Base-by-base conservation (phyloP, 768 basidiomycete genomes). In the Auricularia sp. region DNA sequence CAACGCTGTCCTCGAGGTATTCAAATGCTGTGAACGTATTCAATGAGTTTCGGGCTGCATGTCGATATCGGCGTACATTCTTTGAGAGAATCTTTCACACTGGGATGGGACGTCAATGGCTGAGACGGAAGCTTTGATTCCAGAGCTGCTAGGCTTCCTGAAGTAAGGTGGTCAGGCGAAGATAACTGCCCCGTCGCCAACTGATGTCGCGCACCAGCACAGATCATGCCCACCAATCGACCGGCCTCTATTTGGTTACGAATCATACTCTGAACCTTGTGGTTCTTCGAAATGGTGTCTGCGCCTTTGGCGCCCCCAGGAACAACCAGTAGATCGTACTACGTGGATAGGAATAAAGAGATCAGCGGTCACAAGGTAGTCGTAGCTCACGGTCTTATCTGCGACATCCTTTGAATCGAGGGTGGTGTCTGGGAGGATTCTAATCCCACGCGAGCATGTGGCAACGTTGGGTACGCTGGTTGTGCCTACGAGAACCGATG, bases 261-360 rank as follows among this genome's bases (percentile, higher is more conserved):
- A 13, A 92, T 81, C 10, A 91, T 78, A 0, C 79, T 76, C 71
- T 92, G 88, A 1, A 92, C 87, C 2, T 74, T 76, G 21, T 75
- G 69, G 63, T 80, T 84, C 36, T 77, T 77, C 0, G 90, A 84
- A 54, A 93, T 84, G 0, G 85, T 88, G 62, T 88, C 84, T 0
- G 91, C 89, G 11, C 91, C 91, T 71, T 85, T 83, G 6, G 88
- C 82, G 4, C 91, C 91, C 1, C 91, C 91, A 0, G 91, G 91
- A 51, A 93, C 81, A 54, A 93, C 78, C 13, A 93, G 69, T 1
- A 83, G 81, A 68, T 92, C 89, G 66, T 82, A 90, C 62, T 77
- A 76, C 54, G 16, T 7, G 34, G 35, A 16, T 45, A n/a, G 8
- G 33, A 11, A 56, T 59, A 10, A 35, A 2, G 56, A 29, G 13